Conservation (phyloP, 202 grass and related monocot genomes). For the Musa balbisiana region DNA sequence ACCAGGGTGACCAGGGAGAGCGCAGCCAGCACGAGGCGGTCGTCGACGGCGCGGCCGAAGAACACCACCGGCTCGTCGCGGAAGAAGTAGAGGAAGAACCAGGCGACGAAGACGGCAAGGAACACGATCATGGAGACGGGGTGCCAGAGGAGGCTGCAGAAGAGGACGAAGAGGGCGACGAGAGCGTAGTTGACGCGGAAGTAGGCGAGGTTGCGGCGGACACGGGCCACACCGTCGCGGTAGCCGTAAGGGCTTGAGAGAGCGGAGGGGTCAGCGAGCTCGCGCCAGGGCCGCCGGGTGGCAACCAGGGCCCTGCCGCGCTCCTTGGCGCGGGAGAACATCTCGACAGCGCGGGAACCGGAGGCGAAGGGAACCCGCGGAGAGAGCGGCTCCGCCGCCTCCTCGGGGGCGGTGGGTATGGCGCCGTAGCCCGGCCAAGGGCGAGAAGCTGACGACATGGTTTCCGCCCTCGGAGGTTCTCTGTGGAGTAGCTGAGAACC, state of each 20-base stretch:
- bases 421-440: no score
- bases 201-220: conserved; percentile 67
- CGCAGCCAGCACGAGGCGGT: conserved; percentile 51
- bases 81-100: conserved; percentile 64
- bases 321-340: conserved; percentile 59
- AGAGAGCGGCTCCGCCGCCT: no score
- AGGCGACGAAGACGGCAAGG: conserved; percentile 63
- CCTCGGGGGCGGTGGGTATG: no score
- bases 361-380: background rate
- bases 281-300: conserved; percentile 57
- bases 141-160: conserved; percentile 62
- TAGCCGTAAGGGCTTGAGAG: conserved; percentile 66
- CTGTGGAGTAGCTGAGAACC: no score
- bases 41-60: conserved; percentile 53
- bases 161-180: conserved; percentile 48
- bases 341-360: background rate
- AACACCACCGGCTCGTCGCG: conserved; percentile 42
- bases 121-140: conserved; percentile 70
- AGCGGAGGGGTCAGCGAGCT: conserved; percentile 43
- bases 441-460: no score
- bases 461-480: no score
- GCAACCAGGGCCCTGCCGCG: conserved; percentile 34
- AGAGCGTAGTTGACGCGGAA: conserved; percentile 91
- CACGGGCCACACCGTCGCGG: conserved; percentile 47
- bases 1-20: conserved; percentile 59